Evolutionary conservation across 2,329 filamentous ascomycete genomes (phyloP).

Genomic region (Domatiomyces catenatus): DNA sequence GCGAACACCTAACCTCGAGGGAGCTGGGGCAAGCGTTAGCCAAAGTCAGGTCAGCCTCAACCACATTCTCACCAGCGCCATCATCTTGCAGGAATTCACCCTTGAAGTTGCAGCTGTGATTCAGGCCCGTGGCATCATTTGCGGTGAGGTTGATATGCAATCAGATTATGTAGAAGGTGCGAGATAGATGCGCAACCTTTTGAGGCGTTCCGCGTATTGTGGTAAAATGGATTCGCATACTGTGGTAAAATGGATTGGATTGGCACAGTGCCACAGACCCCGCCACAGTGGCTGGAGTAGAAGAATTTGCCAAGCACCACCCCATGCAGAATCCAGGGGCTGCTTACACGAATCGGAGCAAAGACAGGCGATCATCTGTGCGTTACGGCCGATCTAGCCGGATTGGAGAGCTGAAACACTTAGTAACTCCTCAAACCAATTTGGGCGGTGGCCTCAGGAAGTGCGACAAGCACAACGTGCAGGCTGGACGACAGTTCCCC

Average conservation of each 20-base stretch:
- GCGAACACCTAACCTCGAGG: slow-evolving; percentile 8
- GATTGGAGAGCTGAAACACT: not conserved
- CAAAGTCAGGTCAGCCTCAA: slow-evolving; percentile 49
- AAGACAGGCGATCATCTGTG: not conserved
- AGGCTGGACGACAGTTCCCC: not conserved
- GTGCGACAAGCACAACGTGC: not conserved
- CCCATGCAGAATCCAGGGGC: not conserved
- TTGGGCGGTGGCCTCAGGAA: not conserved
- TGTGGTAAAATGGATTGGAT: too few species aligned
- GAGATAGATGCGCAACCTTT: too few species aligned
- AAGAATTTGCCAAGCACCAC: not conserved
- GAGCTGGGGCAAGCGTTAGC: not conserved
- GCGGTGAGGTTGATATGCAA: slow-evolving; percentile 44
- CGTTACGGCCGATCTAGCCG: not conserved
- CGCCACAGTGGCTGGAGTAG: too few species aligned
- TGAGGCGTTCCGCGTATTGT: too few species aligned
- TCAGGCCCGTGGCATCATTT: slow-evolving; percentile 58
- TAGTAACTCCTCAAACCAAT: not conserved
- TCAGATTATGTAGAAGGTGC: not conserved
- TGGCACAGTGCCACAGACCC: too few species aligned
- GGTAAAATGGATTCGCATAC: too few species aligned
- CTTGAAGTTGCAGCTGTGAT: slow-evolving; percentile 61
- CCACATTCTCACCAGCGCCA: slow-evolving; percentile 63
- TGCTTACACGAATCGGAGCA: not conserved
- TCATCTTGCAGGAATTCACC: slow-evolving; percentile 65